Base-by-base conservation (phyloP, 257 asterid species). In the Gardenia jasminoides region DNA sequence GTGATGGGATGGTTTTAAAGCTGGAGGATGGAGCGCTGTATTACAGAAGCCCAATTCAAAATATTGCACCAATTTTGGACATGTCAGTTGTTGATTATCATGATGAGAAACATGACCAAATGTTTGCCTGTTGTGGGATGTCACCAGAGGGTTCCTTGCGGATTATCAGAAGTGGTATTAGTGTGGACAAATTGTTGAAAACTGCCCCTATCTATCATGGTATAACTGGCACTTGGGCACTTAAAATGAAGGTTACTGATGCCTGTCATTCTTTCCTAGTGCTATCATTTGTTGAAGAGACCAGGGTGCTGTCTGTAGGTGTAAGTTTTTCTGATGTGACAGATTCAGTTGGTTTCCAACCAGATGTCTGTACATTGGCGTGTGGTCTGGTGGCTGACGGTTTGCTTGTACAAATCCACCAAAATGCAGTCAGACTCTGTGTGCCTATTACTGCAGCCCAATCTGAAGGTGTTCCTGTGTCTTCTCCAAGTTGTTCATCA, bases 61-160 rank as follows among this genome's bases (percentile, higher is more conserved):
- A 88, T 81, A 91, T 93, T 65, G 97, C 99, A 47, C 99, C 99
- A 72, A 93, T 93, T 76, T 89, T 93, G 88, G 99, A 95, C 84
- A 92, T 95, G 91, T 85, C 96, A 22, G 87, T 92, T 79, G 97
- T 88, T 83, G 97, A 93, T 87, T 82, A 81, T 86, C 90, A 89
- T 73, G 92, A 92, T 56, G 98, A 95, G 84, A 90, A 92, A 83
- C 96, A 85, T 66, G 93, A 95, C 84, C 98, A 93, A 88, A 92
- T 95, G 88, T 93, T 93, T 87, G 98, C 99, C 73, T 95, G 98
- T 94, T 92, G 97, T 80, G 99, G 99, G 73, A 86, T 93, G 89
- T 94, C 97, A 71, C 90, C 97, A 72, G 97, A 93, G 82, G 98
- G 99, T 74, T 93, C 97, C 58, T 82, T 95, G 82, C 88, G 97